Base-by-base conservation (phyloP, 345 rosid species). In the Geranium rotundifolium region DNA sequence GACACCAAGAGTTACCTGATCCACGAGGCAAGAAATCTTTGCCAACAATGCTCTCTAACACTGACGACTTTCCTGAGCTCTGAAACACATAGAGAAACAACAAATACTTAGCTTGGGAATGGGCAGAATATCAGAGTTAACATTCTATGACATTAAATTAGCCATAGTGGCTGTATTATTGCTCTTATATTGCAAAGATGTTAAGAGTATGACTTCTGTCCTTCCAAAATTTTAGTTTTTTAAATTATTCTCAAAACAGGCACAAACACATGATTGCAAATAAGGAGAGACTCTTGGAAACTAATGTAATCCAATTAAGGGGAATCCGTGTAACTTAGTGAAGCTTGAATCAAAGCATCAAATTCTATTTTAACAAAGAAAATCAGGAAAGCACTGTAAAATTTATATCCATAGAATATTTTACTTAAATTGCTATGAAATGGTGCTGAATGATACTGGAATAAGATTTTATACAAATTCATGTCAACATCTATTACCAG, bases 11-110 rank as follows among this genome's bases (percentile, higher is more conserved):
- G 46, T 75, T 82, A 90, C 99, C 99, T 20, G 99, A 90, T 84
- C 99, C 99, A 81, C 99, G 99, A n/a, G 99, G 99, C 62, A 93
- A 79, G 70, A 93, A 93, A 58, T 93, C 97, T 84, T 95, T 95
- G 71, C 97, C 96, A 0, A 95, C 99, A 17, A 95, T 78, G 69
- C 99, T 95, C 73, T 95, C 99, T 72, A 95, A 64, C 73, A 95
- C 99, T 7, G 99, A 95, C 54, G 99, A 95, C 87, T 95, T 95
- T 17, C 99, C 97, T 0, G 99, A 95, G 76, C 99, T 95, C 99
- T 93, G 84, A 54, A 16, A 14, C 23, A 69, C 1, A 37, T 56
- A 12, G 20, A 23, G 37, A 57, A 72, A 65, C 29, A 12, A 54
- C 3, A n/a, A 30, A 8, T 8, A 31, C 37, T 31, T 16, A 39